Conservation (phyloP, 257 asterid species). For the Fraxinus cuspidata region DNA sequence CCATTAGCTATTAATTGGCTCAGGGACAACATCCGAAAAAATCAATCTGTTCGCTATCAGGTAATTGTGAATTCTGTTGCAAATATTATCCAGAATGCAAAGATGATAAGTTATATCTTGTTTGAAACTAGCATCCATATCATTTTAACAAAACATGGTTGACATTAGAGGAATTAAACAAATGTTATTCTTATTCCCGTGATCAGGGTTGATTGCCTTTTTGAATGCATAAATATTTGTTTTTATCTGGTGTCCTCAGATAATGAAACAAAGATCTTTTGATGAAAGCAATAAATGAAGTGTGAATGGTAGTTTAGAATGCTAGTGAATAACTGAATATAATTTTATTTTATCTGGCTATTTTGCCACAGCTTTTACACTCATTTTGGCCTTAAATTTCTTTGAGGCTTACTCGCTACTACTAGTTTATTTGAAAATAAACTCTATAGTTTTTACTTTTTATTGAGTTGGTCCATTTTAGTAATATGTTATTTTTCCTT, state of each 20-base stretch:
- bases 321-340: not conserved
- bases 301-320: not conserved
- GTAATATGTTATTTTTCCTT: not conserved
- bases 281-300: not conserved
- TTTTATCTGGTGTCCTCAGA: not conserved
- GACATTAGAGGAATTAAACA: not conserved
- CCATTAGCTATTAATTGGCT: conserved; percentile 93
- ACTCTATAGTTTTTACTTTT: not conserved
- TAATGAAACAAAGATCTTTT: not conserved
- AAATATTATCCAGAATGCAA: not conserved
- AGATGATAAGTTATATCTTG: not conserved
- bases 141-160: not conserved
- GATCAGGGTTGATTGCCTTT: not conserved
- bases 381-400: not conserved
- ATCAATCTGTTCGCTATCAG: conserved; percentile 77
- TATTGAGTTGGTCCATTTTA: not conserved
- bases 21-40: conserved; percentile 63
- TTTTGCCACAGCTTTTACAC: not conserved
- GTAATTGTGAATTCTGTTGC: conserved; percentile 36
- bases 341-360: not conserved
- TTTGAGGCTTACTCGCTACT: too few species aligned
- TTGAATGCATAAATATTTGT: not conserved
- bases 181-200: not conserved
- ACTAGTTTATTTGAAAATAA: not conserved
- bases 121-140: not conserved